These are phyloP conservation scores for Ophiostoma tasmaniense DNA, from an alignment of 2,329 filamentous ascomycete species.

Conservation along the genomic window DNA sequence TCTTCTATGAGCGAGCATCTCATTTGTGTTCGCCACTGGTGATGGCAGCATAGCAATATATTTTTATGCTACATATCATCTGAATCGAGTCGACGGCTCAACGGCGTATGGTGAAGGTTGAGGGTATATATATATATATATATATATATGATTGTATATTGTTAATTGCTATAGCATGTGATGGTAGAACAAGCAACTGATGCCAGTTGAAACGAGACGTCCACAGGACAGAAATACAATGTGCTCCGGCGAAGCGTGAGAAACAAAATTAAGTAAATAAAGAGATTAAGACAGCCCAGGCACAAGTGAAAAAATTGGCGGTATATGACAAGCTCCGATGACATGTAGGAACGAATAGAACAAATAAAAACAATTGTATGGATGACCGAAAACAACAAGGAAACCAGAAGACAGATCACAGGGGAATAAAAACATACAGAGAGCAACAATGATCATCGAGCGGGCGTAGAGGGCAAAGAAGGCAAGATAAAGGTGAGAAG, in stretches of 20 bases:
- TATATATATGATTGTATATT: too few species aligned
- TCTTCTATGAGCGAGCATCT: constrained; percentile 60
- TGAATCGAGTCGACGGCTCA: neutral
- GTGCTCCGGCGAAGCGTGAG: neutral
- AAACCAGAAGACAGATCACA: neutral
- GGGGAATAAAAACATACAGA: neutral
- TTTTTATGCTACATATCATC: neutral
- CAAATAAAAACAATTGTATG: neutral
- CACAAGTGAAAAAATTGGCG: neutral
- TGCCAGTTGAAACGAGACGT: neutral
- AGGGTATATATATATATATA: too few species aligned
- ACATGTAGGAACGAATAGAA: neutral
- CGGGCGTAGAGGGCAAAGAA: neutral
- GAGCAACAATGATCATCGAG: neutral
- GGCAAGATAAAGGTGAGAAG: neutral
- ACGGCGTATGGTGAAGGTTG: neutral
- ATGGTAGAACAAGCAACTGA: neutral
- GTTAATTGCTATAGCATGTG: neutral
- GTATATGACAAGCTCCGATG: neutral
- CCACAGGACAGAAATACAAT: neutral
- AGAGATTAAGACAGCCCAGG: neutral
- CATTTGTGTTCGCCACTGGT: constrained; percentile 64
- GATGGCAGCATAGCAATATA: neutral
- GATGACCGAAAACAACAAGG: neutral
- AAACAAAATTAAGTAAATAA: neutral